These are phyloP conservation scores for Suaeda aralocaspica DNA, from an alignment of 148 eudicot species.

Conservation along the genomic window DNA sequence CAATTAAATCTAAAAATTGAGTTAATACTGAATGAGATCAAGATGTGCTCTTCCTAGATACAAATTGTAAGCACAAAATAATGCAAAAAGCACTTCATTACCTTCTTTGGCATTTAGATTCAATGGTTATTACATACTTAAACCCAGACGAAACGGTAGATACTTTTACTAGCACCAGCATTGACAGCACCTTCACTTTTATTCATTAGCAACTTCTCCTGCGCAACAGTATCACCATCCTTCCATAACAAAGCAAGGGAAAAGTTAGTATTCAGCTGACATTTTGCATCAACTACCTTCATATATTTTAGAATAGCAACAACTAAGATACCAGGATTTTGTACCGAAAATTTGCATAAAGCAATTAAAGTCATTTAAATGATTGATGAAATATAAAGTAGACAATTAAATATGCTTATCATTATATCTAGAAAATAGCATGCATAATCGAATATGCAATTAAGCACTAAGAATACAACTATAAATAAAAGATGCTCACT, in stretches of 20 bases:
- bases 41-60: neutral
- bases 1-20: too few species aligned
- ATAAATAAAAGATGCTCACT: constrained; percentile 37
- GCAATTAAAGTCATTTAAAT: neutral
- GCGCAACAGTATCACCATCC: constrained; percentile 71
- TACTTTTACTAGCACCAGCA: constrained; percentile 66
- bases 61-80: neutral
- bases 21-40: neutral
- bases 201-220: constrained; percentile 81
- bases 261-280: neutral
- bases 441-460: neutral
- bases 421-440: neutral
- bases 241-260: constrained; percentile 22
- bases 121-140: neutral
- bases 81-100: neutral
- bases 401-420: neutral
- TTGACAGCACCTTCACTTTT: constrained; percentile 49
- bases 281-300: neutral
- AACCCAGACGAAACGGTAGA: constrained; percentile 71
- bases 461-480: neutral
- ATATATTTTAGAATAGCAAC: neutral
- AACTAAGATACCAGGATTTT: neutral
- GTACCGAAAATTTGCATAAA: neutral
- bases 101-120: neutral
- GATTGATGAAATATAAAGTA: neutral